These are phyloP conservation scores for Crithidia brevicula DNA, from an alignment of 208 protist species.

Conservation along the genomic window DNA sequence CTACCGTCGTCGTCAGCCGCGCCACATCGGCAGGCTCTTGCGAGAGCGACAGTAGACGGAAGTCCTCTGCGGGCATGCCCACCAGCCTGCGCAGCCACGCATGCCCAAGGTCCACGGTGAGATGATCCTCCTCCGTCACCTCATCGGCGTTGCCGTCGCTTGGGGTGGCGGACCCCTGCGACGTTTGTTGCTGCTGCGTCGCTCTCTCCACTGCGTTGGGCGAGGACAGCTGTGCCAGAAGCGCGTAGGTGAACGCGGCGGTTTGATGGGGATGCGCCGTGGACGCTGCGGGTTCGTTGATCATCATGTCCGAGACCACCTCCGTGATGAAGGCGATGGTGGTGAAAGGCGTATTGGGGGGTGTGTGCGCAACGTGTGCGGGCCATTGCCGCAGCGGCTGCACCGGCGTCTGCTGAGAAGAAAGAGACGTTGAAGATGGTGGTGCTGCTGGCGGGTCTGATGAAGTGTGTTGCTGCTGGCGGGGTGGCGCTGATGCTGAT, in stretches of 20 bases:
- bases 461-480: not conserved
- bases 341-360: constrained; percentile 34
- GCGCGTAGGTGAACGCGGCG: constrained; percentile 37
- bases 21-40: constrained; percentile 33
- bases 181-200: constrained; percentile 20
- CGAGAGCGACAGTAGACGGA: constrained; percentile 47
- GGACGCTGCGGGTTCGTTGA: constrained; percentile 34
- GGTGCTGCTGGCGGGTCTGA: not conserved
- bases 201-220: constrained; percentile 32
- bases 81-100: constrained; percentile 59
- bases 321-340: constrained; percentile 60
- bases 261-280: not conserved
- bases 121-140: constrained; percentile 29
- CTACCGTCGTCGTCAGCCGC: constrained; percentile 40
- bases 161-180: too few relatives aligned
- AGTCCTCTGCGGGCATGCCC: constrained; percentile 53
- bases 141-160: not conserved
- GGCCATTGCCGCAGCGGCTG: constrained; percentile 34
- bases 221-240: constrained; percentile 53
- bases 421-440: not conserved
- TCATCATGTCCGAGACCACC: constrained; percentile 66
- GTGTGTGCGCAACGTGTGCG: constrained; percentile 13
- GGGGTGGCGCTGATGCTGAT: not conserved
- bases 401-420: not conserved
- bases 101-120: constrained; percentile 69